phyloP scores from a whole-genome alignment of 2,329 filamentous ascomycete genomes.

The Byssoonygena ceratinophila region DNA sequence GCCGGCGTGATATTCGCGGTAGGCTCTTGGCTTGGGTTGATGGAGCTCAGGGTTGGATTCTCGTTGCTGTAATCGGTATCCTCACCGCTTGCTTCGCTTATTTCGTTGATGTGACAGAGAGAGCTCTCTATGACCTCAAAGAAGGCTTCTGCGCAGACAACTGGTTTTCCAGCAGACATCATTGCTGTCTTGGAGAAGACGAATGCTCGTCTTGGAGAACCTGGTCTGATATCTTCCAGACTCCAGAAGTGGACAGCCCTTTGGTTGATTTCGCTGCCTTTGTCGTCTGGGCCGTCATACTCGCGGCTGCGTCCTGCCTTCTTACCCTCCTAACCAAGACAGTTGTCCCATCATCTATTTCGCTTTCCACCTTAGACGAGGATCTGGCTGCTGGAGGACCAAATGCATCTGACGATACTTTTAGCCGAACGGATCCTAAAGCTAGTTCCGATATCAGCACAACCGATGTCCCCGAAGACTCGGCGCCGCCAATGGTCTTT shows the following conservation, averaged over 20 bases:
- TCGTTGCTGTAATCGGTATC: slow-evolving; percentile 81
- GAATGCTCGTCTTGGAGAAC: slow-evolving; percentile 51
- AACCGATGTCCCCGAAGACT: slow-evolving; percentile 19
- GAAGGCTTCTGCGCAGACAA: slow-evolving; percentile 66
- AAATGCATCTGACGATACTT: slow-evolving; percentile 32
- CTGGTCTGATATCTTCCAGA: slow-evolving; percentile 55
- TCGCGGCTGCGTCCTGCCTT: slow-evolving; percentile 63
- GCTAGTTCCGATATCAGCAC: slow-evolving; percentile 27
- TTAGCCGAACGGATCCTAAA: slow-evolving; percentile 32
- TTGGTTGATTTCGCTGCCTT: slow-evolving; percentile 73
- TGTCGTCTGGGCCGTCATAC: slow-evolving; percentile 56
- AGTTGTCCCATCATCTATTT: slow-evolving; percentile 77
- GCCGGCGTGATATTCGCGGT: slow-evolving; percentile 75
- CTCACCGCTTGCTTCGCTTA: slow-evolving; percentile 80
- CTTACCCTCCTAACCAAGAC: slow-evolving; percentile 87
- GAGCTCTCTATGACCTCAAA: slow-evolving; percentile 79
- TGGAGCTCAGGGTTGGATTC: slow-evolving; percentile 82
- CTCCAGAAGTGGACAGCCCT: slow-evolving; percentile 38
- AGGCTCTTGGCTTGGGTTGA: slow-evolving; percentile 67
- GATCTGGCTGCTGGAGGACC: slow-evolving; percentile 62
- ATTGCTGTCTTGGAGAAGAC: slow-evolving; percentile 49
- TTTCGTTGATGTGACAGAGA: slow-evolving; percentile 76
- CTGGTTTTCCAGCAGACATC: slow-evolving; percentile 65
- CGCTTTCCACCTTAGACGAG: slow-evolving; percentile 80
- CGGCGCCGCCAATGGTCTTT: slow-evolving; percentile 68